phyloP scores from a whole-genome alignment of 345 rosid genomes.

The Dimocarpus longan region DNA sequence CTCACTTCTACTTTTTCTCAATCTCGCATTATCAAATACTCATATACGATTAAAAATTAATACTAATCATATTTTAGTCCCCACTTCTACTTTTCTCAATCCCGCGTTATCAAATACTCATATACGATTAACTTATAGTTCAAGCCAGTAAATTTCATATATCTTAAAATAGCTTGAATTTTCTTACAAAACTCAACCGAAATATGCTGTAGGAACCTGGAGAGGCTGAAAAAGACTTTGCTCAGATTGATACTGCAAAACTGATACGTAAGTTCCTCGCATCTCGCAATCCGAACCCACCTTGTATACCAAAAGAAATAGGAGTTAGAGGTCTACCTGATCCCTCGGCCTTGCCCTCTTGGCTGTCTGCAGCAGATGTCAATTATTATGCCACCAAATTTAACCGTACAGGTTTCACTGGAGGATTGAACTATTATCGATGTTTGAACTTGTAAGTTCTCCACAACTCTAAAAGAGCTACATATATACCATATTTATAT shows the following conservation, averaged over 20 bases:
- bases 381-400: conserved; percentile 24
- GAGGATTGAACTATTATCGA: conserved; percentile 46
- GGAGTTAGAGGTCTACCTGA: conserved; percentile 57
- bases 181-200: conserved; percentile 32
- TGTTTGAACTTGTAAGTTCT: conserved; percentile 33
- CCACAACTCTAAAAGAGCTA: background rate
- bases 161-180: background rate
- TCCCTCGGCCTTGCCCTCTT: conserved; percentile 49
- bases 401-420: conserved; percentile 38
- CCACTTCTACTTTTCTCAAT: too few species aligned
- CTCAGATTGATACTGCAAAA: conserved; percentile 48
- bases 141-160: too few species aligned
- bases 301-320: conserved; percentile 51
- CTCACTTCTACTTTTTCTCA: too few species aligned
- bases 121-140: too few species aligned
- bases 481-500: too few species aligned
- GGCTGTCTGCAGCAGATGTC: conserved; percentile 56
- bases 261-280: conserved; percentile 43
- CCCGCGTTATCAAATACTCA: too few species aligned
- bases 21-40: too few species aligned
- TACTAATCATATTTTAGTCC: too few species aligned
- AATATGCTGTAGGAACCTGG: conserved; percentile 53
- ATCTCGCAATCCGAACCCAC: conserved; percentile 27
- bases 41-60: too few species aligned
- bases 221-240: conserved; percentile 69